Evolutionary conservation across 2,329 filamentous ascomycete species (phyloP), one percentile per base, ranked within the genome.

Genomic region (Ceratocystis huliohia): DNA sequence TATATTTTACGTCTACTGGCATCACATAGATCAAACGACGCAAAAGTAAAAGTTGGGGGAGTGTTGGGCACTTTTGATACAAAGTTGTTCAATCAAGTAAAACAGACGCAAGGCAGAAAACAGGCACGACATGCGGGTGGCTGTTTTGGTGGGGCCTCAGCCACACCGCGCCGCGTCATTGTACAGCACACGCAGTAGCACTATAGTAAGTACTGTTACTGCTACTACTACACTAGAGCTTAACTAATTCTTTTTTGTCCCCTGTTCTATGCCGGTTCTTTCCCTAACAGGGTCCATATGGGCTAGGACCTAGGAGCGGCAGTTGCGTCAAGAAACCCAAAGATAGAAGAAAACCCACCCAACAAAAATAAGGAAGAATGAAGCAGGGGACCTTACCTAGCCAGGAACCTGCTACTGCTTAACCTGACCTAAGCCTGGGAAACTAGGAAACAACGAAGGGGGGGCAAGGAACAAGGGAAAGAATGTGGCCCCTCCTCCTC

Each of bases 401-500:
- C 30, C n/a, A 61, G 28, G 57, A 37, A 61, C 28, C 25, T 37
- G 37, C 28, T 5, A 3, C 28, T 30, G 28, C 28, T 3, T 30
- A n/a, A 41, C n/a, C n/a, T 5, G 3, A n/a, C 33, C 8, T 17
- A 37, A 20, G 30, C 6, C 30, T 33, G n/a, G 61, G 41, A 62
- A 28, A 17, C 37, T 10, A 37, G 7, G 57, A 62, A 17, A 28
- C 17, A 45, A 46, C 22, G 17, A 45, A n/a, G 33, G n/a, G 59
- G 50, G 22, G 22, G 48, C 22, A 53, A 10, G 48, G 4, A 48
- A 28, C 48, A 53, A 28, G 15, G 48, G 48, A 53, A 53, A 53
- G 10, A 53, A 53, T 53, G 56, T 22, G 53, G 53, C 53, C 53
- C 53, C 53, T 57, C 53, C 53, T 57, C 30, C 53, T 41, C 53